Evolutionary conservation across 1,139 yeast genomes (phyloP).

Genomic region (Scheffersomyces segobiensis): DNA sequence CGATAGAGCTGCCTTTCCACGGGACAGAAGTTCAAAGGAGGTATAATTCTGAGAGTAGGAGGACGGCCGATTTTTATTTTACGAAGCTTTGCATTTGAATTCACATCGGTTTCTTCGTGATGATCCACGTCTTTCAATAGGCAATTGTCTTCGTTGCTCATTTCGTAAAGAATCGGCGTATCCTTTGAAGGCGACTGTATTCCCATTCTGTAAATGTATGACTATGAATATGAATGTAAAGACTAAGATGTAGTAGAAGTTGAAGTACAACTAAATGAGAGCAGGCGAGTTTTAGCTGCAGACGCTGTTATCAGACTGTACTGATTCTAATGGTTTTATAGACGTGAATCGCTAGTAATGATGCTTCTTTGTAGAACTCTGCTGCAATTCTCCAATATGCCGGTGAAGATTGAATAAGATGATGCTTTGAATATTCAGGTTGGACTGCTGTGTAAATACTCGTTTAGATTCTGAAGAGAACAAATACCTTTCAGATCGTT

Average conservation of each 20-base stretch:
- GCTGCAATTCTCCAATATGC: neutral
- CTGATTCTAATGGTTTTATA: neutral
- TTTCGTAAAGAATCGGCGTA: neutral
- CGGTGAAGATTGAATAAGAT: neutral
- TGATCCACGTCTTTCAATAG: neutral
- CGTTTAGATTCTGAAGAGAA: neutral
- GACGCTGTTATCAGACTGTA: neutral
- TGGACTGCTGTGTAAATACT: neutral
- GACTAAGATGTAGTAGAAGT: neutral
- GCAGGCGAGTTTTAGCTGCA: neutral
- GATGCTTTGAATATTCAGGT: neutral
- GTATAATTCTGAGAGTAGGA: conserved; percentile 71
- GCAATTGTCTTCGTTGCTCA: neutral
- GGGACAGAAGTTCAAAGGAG: conserved; percentile 93
- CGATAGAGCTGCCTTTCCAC: conserved; percentile 85
- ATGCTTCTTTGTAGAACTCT: neutral
- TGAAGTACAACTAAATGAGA: neutral
- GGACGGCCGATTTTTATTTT: conserved; percentile 30
- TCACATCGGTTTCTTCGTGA: neutral
- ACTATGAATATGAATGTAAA: neutral
- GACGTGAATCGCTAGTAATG: neutral
- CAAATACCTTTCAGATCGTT: neutral
- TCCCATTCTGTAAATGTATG: neutral
- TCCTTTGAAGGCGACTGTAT: neutral
- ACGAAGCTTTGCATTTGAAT: conserved; percentile 15